Evolutionary conservation across 768 basidiomycete species (phyloP), one percentile per base, ranked within the genome.

Genomic region (Lactarius evosmus): DNA sequence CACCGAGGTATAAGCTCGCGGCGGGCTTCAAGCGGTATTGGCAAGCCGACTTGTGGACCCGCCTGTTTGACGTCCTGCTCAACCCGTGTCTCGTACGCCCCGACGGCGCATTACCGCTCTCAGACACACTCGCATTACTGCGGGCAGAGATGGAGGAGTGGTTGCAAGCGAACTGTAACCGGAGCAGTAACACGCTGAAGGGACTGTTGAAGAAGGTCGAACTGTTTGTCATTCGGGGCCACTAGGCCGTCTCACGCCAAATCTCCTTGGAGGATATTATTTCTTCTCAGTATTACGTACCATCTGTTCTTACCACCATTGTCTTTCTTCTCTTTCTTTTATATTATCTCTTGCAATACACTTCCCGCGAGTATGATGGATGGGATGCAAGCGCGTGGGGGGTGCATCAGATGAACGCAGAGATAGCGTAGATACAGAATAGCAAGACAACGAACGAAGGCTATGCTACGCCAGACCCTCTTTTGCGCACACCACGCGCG

Each of bases 11-110:
- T 77, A 88, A 83, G 78, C 83, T 94, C 57, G 78, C 83, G 17
- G 85, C 87, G 32, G 83, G 89, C n/a, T 81, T 95, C 70, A 94
- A 94, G 72, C 82, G 97, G 63, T 99, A 99, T 74, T 98, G 97
- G 93, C 95, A 98, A 75, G 83, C 79, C 51, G 89, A 91, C 27
- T 75, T 96, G 27, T 96, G 97, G 93, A 88, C 78, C 36, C 75
- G 82, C 58, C 71, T 97, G 50, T 98, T 99, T 73, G 89, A 95
- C 69, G 67, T 89, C 32, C 76, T 98, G 60, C 85, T 99, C 62
- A 98, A 98, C 74, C 89, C 97, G 1, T 76, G 79, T 40, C 68
- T 78, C n/a, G 82, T 84, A 19, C 79, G 82, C 16, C 71, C 79
- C 14, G 84, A 84, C 58, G 82, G 83, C 19, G 72, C 78, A 17